A percentile compares a stretch with the other conserved stretches of the same genome.
These are phyloP conservation scores for Leccinum subgranulosum DNA, from an alignment of 768 basidiomycete genomes.

Conservation along the genomic window DNA sequence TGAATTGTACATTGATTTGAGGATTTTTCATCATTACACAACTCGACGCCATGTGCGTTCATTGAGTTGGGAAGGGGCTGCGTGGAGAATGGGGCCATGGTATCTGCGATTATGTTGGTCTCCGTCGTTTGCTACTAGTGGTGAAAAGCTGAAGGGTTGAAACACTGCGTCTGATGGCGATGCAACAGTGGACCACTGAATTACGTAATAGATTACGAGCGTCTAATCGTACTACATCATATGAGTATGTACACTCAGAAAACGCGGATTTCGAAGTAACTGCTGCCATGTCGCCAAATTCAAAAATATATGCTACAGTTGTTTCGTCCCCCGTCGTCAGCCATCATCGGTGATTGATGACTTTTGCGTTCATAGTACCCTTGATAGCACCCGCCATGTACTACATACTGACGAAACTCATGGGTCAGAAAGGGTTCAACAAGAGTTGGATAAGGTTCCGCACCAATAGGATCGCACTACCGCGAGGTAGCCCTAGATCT, in stretches of 20 bases:
- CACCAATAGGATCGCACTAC: no score
- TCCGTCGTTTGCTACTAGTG: constrained; percentile 4
- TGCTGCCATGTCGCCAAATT: constrained; percentile 4
- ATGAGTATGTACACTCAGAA: background rate
- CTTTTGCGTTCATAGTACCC: background rate
- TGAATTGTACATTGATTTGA: constrained; percentile 25
- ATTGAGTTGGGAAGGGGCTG: constrained; percentile 28
- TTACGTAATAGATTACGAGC: background rate
- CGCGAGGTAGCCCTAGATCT: no score
- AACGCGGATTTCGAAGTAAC: constrained; percentile 6
- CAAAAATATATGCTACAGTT: background rate
- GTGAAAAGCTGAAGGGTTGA: background rate
- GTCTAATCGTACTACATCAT: no score
- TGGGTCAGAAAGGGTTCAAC: no score
- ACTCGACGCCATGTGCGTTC: constrained; percentile 10
- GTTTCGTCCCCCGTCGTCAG: no score
- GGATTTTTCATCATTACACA: constrained; percentile 13
- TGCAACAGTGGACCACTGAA: background rate
- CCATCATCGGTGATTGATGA: no score
- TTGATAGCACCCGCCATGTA: no score
- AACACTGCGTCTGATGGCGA: background rate
- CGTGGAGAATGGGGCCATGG: constrained; percentile 26
- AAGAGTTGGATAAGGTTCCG: no score
- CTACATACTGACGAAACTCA: no score
- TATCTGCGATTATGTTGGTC: constrained; percentile 12